Conservation (phyloP, 768 basidiomycete species). For the Rhizopogon sp. region DNA sequence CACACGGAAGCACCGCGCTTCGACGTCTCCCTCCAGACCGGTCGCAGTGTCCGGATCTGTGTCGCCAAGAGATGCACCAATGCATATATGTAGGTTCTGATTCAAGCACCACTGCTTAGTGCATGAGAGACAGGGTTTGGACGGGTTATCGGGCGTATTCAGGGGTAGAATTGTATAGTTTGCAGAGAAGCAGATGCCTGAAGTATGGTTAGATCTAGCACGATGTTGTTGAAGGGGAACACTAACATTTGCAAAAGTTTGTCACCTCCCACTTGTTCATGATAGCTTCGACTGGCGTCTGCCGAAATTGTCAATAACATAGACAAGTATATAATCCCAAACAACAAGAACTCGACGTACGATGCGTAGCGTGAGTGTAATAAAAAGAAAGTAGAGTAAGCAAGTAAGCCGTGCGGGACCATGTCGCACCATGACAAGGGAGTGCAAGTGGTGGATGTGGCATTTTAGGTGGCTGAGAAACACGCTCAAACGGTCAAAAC, state of each 20-base stretch:
- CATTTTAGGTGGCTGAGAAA: not conserved
- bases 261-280: constrained; percentile 85
- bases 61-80: constrained; percentile 77
- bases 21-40: constrained; percentile 93
- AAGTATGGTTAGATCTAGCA: constrained; percentile 4
- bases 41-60: constrained; percentile 90
- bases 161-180: constrained; percentile 86
- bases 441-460: not conserved
- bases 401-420: constrained; percentile 1
- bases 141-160: constrained; percentile 75
- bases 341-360: constrained; percentile 19
- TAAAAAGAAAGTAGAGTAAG: constrained; percentile 13
- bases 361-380: constrained; percentile 9
- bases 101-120: constrained; percentile 96
- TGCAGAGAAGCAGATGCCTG: constrained; percentile 87
- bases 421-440: not conserved
- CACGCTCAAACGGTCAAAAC: constrained; percentile 1
- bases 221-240: not conserved
- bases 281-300: constrained; percentile 38
- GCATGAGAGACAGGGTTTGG: constrained; percentile 88
- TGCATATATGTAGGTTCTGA: constrained; percentile 82
- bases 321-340: not conserved
- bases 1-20: constrained; percentile 94
- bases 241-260: constrained; percentile 83
- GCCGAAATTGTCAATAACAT: constrained; percentile 7